These are phyloP conservation scores for Neurospora sp. DNA, from an alignment of 495 filamentous ascomycete genomes.

Conservation along the genomic window DNA sequence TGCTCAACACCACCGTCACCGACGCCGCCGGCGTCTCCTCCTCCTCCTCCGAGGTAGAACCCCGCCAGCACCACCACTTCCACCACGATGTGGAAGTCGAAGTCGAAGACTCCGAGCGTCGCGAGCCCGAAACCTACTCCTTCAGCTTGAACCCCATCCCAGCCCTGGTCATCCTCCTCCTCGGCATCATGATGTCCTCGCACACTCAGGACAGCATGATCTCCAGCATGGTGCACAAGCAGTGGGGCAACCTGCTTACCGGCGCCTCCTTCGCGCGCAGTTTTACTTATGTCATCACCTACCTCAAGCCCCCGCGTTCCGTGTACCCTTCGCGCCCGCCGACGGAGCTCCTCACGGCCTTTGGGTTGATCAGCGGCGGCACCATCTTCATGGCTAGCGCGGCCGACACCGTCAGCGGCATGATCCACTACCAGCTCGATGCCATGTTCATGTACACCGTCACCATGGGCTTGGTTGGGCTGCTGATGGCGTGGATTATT, in stretches of 20 bases:
- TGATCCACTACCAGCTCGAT: constrained; percentile 61
- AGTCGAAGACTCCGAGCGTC: constrained; percentile 35
- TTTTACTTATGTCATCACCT: constrained; percentile 71
- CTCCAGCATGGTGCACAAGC: constrained; percentile 86
- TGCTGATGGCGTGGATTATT: constrained; percentile 81
- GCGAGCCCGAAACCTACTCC: constrained; percentile 54
- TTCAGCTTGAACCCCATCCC: constrained; percentile 87
- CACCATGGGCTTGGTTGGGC: constrained; percentile 68
- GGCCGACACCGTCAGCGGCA: constrained; percentile 61
- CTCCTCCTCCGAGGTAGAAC: not conserved
- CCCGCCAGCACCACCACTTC: constrained; percentile 19
- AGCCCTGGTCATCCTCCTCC: constrained; percentile 69
- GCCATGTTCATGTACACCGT: constrained; percentile 95
- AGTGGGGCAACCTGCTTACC: constrained; percentile 84
- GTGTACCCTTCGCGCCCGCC: constrained; percentile 84
- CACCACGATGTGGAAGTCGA: constrained; percentile 23
- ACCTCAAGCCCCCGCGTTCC: constrained; percentile 72
- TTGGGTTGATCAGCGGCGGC: constrained; percentile 81
- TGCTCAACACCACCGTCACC: constrained; percentile 56
- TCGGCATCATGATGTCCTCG: constrained; percentile 90
- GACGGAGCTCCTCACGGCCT: constrained; percentile 73
- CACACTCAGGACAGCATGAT: constrained; percentile 81
- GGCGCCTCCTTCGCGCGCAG: constrained; percentile 70
- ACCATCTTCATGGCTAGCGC: constrained; percentile 89
- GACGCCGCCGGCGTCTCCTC: constrained; percentile 15